Evolutionary conservation across 2,329 filamentous ascomycete genomes (phyloP).

Genomic region (Fusarium fracticaudum): DNA sequence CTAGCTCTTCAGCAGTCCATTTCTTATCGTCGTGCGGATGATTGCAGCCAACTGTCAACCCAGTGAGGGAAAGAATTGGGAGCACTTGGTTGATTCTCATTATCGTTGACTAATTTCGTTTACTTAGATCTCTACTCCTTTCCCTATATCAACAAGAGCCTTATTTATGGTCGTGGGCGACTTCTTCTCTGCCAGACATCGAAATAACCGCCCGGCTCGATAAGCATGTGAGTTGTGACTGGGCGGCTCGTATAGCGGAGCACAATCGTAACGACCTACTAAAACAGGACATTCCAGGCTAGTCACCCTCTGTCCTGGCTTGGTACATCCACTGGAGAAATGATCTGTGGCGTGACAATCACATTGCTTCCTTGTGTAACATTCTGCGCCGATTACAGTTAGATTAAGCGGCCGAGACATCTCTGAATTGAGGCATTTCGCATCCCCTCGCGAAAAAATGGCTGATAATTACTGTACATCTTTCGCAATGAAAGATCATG

Average conservation of each 20-base stretch:
- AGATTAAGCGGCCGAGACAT: neutral
- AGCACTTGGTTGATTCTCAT: neutral
- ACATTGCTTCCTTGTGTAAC: neutral
- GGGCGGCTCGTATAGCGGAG: neutral
- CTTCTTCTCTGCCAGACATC: fast-evolving
- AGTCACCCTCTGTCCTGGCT: neutral
- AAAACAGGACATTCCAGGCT: neutral
- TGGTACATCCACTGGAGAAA: too few species aligned
- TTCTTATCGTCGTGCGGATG: conserved; percentile 51
- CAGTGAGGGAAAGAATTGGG: conserved; percentile 34
- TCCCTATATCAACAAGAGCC: neutral
- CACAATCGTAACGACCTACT: neutral
- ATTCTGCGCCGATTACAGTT: neutral
- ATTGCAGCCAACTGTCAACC: conserved; percentile 40
- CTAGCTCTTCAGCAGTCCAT: conserved; percentile 61
- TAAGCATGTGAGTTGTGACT: neutral
- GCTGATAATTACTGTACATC: fast-evolving
- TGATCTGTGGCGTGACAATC: too few species aligned
- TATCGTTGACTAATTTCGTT: neutral
- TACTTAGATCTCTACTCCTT: fast-evolving
- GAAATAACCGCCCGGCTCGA: neutral
- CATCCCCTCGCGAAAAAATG: fast-evolving
- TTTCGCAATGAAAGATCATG: neutral
- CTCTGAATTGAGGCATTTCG: neutral
- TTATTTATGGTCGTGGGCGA: neutral